These are phyloP conservation scores for Hanseniaspora lachancei DNA, from an alignment of 805 yeast species.

Conservation along the genomic window DNA sequence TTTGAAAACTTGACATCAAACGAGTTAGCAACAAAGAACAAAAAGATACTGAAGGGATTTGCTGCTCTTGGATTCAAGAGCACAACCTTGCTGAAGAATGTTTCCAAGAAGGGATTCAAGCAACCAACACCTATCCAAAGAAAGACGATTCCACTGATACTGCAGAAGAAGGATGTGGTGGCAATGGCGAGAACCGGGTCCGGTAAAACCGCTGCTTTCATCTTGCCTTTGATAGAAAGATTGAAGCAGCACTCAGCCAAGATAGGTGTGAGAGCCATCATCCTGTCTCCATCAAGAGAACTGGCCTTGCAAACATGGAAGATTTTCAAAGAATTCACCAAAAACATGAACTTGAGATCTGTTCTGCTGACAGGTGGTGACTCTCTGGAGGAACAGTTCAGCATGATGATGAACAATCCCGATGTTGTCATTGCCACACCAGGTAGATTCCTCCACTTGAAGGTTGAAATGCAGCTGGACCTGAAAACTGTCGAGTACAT, in stretches of 20 bases:
- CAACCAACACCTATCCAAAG: constrained; percentile 98
- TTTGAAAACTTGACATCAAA: constrained; percentile 24
- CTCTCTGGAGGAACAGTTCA: constrained; percentile 90
- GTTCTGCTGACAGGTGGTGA: constrained; percentile 92
- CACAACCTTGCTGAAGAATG: constrained; percentile 52
- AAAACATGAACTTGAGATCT: constrained; percentile 70
- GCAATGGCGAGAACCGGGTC: constrained; percentile 99
- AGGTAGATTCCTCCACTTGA: constrained; percentile 89
- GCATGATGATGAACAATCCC: constrained; percentile 85
- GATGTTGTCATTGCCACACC: constrained; percentile 95
- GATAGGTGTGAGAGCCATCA: constrained; percentile 78
- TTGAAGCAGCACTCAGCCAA: constrained; percentile 72
- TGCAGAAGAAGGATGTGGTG: constrained; percentile 84
- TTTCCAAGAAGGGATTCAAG: constrained; percentile 72
- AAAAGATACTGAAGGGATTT: constrained; percentile 66
- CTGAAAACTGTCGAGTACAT: constrained; percentile 73
- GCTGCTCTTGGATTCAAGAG: constrained; percentile 74
- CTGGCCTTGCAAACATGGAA: constrained; percentile 84
- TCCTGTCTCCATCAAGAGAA: constrained; percentile 91
- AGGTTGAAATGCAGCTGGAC: constrained; percentile 87
- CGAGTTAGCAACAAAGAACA: constrained; percentile 29
- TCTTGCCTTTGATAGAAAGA: constrained; percentile 77
- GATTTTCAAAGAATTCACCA: constrained; percentile 76
- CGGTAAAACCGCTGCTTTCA: constrained; percentile 96
- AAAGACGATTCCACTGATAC: constrained; percentile 79